Evolutionary conservation across 1,139 yeast genomes (phyloP).

Genomic region (Taphrina communis): DNA sequence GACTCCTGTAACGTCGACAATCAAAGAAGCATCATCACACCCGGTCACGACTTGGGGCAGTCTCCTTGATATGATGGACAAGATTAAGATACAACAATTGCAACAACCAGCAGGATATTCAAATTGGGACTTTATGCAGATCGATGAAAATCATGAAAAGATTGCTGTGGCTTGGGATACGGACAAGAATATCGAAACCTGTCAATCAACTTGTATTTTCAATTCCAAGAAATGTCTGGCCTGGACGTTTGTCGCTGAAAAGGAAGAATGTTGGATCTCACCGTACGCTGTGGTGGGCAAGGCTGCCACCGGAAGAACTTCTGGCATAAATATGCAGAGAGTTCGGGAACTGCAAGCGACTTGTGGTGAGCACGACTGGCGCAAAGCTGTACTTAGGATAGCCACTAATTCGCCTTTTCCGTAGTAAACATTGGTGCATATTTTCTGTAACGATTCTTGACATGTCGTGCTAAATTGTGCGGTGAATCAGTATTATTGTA

Average conservation of each 20-base stretch:
- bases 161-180: constrained; percentile 1
- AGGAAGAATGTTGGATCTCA: constrained; percentile 27
- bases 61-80: constrained; percentile 8
- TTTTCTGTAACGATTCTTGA: not conserved
- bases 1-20: not conserved
- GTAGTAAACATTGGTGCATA: not conserved
- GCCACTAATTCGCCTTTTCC: not conserved
- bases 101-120: not conserved
- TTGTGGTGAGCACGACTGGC: constrained; percentile 18
- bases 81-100: not conserved
- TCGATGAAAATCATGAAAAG: constrained; percentile 13
- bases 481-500: no score
- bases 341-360: not conserved
- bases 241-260: constrained; percentile 26
- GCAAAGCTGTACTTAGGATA: constrained; percentile 1
- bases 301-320: not conserved
- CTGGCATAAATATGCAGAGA: constrained; percentile 19
- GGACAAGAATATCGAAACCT: constrained; percentile 10
- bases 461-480: no score
- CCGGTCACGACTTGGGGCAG: constrained; percentile 10
- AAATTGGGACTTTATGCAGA: constrained; percentile 24
- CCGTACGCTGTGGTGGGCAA: constrained; percentile 8
- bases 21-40: not conserved
- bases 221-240: constrained; percentile 8
- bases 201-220: constrained; percentile 17